Conservation (phyloP, 2,329 filamentous ascomycete species). For the Fusarium piperis region DNA sequence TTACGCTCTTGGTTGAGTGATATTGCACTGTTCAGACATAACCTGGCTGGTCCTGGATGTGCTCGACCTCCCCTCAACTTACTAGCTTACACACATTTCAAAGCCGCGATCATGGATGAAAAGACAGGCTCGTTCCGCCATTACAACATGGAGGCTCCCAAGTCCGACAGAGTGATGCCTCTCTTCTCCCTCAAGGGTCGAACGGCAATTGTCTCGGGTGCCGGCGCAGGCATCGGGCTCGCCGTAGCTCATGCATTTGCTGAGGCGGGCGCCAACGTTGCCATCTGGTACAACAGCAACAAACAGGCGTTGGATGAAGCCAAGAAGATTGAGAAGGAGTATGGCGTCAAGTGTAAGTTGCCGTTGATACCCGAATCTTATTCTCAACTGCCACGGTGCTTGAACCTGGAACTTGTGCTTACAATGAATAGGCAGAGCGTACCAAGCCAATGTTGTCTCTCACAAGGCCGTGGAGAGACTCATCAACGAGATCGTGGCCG, state of each 20-base stretch:
- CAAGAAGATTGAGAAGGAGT: conserved; percentile 70
- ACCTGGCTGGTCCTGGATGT: neutral
- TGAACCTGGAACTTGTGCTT: neutral
- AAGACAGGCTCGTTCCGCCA: conserved; percentile 64
- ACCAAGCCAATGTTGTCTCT: conserved; percentile 68
- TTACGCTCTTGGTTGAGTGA: neutral
- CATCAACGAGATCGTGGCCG: conserved; percentile 64
- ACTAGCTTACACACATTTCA: neutral
- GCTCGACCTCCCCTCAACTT: neutral
- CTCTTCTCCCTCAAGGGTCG: conserved; percentile 76
- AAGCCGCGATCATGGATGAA: conserved; percentile 51
- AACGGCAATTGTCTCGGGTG: conserved; percentile 76
- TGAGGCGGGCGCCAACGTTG: conserved; percentile 77
- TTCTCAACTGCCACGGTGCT: neutral
- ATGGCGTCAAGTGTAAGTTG: conserved; percentile 72
- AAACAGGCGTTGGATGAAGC: conserved; percentile 70
- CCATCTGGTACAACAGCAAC: conserved; percentile 78
- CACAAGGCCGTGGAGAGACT: conserved; percentile 61
- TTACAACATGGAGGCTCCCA: conserved; percentile 61
- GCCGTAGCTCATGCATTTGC: conserved; percentile 71
- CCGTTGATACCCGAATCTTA: neutral
- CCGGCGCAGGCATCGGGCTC: conserved; percentile 73
- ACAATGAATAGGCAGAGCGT: conserved; percentile 63
- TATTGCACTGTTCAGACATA: neutral
- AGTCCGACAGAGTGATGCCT: conserved; percentile 64